These are phyloP conservation scores for Colletotrichum magnum DNA, from an alignment of 2,329 filamentous ascomycete species.

Conservation along the genomic window DNA sequence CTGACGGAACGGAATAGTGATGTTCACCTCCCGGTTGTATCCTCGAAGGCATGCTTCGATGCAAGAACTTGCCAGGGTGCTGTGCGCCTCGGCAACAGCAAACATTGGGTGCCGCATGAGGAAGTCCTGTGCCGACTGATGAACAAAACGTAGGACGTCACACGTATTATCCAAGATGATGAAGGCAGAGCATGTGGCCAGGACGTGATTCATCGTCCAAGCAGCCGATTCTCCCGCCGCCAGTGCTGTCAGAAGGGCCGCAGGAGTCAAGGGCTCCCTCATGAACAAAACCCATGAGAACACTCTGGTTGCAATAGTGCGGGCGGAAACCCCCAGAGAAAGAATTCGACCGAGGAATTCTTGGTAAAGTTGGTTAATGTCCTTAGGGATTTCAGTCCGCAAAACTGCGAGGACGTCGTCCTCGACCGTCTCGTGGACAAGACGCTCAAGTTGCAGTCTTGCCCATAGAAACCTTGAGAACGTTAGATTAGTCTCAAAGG, in stretches of 20 bases:
- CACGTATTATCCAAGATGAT: not conserved
- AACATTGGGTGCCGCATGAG: not conserved
- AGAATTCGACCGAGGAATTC: not conserved
- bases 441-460: not conserved
- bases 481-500: not conserved
- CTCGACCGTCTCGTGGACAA: not conserved
- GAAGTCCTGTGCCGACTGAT: not conserved
- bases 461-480: constrained; percentile 4
- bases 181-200: not conserved
- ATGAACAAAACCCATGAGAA: not conserved
- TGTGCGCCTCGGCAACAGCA: rapidly evolving
- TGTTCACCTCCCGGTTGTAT: rapidly evolving
- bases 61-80: not conserved
- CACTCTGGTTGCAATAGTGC: not conserved
- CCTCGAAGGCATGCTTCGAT: not conserved
- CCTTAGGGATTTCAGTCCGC: not conserved
- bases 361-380: not conserved
- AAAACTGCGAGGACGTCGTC: not conserved
- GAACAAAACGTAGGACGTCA: not conserved
- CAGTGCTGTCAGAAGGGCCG: not conserved
- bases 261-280: not conserved
- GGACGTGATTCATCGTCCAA: not conserved
- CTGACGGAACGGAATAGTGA: not conserved
- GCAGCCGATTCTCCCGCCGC: rapidly evolving
- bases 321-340: rapidly evolving